Conservation (phyloP, 2,329 filamentous ascomycete species). For the Apiospora kogelbergensis region DNA sequence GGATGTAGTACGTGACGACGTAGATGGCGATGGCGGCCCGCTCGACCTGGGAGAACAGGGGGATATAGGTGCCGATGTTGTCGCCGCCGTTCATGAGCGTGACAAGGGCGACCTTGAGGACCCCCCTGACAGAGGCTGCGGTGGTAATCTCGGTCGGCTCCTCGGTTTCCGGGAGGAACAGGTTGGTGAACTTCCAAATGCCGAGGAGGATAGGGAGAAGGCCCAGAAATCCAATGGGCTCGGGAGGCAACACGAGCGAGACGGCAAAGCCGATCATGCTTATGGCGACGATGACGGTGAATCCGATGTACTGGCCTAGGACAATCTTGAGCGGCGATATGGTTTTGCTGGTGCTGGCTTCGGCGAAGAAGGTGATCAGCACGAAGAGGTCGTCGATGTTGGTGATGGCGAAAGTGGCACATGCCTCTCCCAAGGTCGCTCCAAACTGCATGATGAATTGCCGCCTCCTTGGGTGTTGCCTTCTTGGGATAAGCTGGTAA, state of each 20-base stretch:
- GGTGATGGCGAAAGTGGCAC: constrained; percentile 29
- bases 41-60: constrained; percentile 32
- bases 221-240: constrained; percentile 37
- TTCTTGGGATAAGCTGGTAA: neutral
- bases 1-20: constrained; percentile 32
- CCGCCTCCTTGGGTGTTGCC: neutral
- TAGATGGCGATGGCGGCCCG: constrained; percentile 34
- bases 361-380: constrained; percentile 36
- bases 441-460: constrained; percentile 16
- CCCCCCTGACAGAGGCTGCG: constrained; percentile 13
- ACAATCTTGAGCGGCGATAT: constrained; percentile 24
- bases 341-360: constrained; percentile 27
- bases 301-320: constrained; percentile 31
- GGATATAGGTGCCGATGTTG: constrained; percentile 36
- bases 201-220: constrained; percentile 33
- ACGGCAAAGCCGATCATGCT: constrained; percentile 35
- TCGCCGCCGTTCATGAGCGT: constrained; percentile 37
- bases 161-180: constrained; percentile 18
- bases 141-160: constrained; percentile 16
- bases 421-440: constrained; percentile 25
- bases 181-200: constrained; percentile 27
- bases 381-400: constrained; percentile 40
- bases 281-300: constrained; percentile 33
- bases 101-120: constrained; percentile 29
- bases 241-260: constrained; percentile 30